These are phyloP conservation scores for Aureobasidium sp. DNA, from an alignment of 2,329 filamentous ascomycete genomes.

Conservation along the genomic window DNA sequence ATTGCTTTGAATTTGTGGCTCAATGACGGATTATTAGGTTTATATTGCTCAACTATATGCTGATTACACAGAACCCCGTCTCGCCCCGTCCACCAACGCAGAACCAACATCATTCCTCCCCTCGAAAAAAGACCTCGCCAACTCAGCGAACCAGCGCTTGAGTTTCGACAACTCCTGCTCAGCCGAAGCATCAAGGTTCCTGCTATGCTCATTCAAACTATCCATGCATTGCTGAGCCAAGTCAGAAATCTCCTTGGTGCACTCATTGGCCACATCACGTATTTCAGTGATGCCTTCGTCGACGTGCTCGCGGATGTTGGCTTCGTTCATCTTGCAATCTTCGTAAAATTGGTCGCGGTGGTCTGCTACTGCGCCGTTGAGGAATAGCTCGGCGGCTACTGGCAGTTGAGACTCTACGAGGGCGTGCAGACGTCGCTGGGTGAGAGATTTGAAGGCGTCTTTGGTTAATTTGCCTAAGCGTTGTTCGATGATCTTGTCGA, in stretches of 20 bases:
- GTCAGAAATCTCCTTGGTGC: neutral
- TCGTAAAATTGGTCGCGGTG: constrained; percentile 4
- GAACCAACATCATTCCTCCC: neutral
- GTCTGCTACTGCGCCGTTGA: neutral
- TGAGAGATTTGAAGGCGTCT: neutral
- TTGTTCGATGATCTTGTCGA: constrained; percentile 1
- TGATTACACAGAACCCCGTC: neutral
- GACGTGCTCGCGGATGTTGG: neutral
- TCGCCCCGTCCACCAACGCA: neutral
- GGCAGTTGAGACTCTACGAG: neutral
- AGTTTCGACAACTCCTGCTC: neutral
- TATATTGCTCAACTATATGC: no score
- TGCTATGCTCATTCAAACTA: neutral
- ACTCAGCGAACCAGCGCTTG: neutral
- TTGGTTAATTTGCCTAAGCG: neutral
- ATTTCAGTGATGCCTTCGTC: neutral
- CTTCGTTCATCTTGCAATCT: neutral
- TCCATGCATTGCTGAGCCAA: neutral
- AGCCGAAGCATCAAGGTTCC: neutral
- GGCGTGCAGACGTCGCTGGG: neutral
- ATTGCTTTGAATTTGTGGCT: no score
- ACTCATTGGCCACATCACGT: neutral
- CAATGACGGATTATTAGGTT: no score
- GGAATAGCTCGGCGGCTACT: neutral
- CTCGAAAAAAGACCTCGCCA: neutral